A percentile compares a stretch with the other conserved stretches of the same genome.
Evolutionary conservation across 495 filamentous ascomycete species (phyloP).

Genomic region (Penicillium crystallinum): DNA sequence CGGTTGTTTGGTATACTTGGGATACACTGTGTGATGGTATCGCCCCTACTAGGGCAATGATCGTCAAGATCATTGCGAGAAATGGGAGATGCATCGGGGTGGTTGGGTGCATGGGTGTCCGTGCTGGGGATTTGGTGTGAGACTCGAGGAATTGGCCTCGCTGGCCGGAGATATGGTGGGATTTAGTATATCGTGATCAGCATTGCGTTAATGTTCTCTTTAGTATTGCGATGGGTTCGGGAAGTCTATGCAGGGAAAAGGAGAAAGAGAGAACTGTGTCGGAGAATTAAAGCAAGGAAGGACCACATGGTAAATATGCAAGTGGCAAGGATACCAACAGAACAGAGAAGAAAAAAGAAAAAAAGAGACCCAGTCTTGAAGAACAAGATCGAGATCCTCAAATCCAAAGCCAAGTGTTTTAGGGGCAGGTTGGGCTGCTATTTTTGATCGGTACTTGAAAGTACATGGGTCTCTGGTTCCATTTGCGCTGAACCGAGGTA

Average conservation of each 20-base stretch:
- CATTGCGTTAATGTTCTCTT: neutral
- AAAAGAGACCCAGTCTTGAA: neutral
- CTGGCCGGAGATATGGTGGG: neutral
- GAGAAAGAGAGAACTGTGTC: neutral
- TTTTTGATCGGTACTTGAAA: slow-evolving; percentile 1
- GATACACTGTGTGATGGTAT: slow-evolving; percentile 6
- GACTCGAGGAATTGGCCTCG: neutral
- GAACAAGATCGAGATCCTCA: neutral
- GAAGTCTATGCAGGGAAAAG: neutral
- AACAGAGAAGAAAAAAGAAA: slow-evolving; percentile 1
- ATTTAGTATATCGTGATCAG: neutral
- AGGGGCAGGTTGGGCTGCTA: slow-evolving; percentile 3
- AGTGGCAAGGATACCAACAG: neutral
- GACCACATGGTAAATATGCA: slow-evolving; percentile 4
- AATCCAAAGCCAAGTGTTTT: slow-evolving; percentile 20
- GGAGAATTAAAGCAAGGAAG: neutral
- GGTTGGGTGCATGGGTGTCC: neutral
- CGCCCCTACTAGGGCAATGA: slow-evolving; percentile 7
- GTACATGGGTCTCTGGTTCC: neutral
- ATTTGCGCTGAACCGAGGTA: neutral
- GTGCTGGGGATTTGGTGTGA: neutral
- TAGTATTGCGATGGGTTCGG: neutral
- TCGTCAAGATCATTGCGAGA: slow-evolving; percentile 1
- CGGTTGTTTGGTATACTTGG: slow-evolving; percentile 28
- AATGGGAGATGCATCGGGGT: slow-evolving; percentile 1